Percentiles rank a stretch among this genome's conserved stretches.
These are phyloP conservation scores for Macrocybe gigantea DNA, from an alignment of 768 basidiomycete species.

Conservation along the genomic window DNA sequence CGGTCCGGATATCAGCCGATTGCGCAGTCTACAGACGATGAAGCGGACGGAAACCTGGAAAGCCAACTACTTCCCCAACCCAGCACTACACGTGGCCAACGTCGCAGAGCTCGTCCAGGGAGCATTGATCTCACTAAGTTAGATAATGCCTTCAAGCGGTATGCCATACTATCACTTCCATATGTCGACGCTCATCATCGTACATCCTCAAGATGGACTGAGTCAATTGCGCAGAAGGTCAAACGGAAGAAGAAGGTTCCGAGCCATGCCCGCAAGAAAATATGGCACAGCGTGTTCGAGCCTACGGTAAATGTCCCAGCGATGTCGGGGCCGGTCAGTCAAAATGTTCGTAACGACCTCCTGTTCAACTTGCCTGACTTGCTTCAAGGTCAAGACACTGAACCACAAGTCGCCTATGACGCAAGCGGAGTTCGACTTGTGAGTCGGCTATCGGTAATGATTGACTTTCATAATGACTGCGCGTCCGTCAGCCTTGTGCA, in stretches of 20 bases:
- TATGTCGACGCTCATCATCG: neutral
- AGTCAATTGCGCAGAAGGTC: constrained; percentile 81
- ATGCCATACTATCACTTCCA: constrained; percentile 7
- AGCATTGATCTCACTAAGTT: constrained; percentile 76
- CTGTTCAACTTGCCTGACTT: constrained; percentile 2
- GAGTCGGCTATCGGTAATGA: constrained; percentile 19
- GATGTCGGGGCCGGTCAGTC: constrained; percentile 31
- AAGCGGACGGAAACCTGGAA: constrained; percentile 24
- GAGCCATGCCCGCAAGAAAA: constrained; percentile 58
- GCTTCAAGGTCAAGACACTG: constrained; percentile 62
- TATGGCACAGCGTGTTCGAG: constrained; percentile 79
- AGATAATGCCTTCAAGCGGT: constrained; percentile 83
- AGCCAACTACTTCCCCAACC: constrained; percentile 14
- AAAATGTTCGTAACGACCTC: constrained; percentile 4
- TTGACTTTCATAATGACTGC: constrained; percentile 1
- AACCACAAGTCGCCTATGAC: constrained; percentile 78
- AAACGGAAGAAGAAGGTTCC: constrained; percentile 73
- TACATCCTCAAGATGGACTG: constrained; percentile 60
- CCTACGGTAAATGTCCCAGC: constrained; percentile 40
- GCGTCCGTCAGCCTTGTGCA: constrained; percentile 47
- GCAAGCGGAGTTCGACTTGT: constrained; percentile 67
- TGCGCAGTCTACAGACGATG: constrained; percentile 33
- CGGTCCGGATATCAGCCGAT: constrained; percentile 46
- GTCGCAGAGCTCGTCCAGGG: constrained; percentile 42
- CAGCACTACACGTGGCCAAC: constrained; percentile 23